Conservation (phyloP, 345 rosid genomes). For the Lenwebbia sp. region DNA sequence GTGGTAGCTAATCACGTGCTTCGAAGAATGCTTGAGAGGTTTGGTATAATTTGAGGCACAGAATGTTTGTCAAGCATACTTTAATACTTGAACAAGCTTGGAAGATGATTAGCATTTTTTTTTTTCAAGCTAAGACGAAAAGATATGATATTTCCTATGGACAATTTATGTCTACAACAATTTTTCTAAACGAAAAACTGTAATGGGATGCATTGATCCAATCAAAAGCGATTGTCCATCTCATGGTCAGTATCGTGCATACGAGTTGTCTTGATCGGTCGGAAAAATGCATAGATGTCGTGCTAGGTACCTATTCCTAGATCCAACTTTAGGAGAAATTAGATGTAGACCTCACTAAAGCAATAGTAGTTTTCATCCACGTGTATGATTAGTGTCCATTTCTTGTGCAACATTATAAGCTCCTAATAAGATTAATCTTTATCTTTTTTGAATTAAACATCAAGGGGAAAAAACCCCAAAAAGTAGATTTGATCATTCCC, state of each 20-base stretch:
- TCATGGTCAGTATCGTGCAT: not conserved
- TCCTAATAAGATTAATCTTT: not conserved
- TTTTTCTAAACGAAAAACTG: not conserved
- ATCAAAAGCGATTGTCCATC: not conserved
- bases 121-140: not conserved
- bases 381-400: not conserved
- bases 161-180: not conserved
- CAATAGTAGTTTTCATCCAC: not conserved
- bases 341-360: not conserved
- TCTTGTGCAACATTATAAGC: not conserved
- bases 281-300: not conserved
- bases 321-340: not conserved
- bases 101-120: not conserved
- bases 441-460: too few relatives aligned
- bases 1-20: not conserved
- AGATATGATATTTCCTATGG: not conserved
- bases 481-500: not conserved
- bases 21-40: not conserved
- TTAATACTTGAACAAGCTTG: not conserved
- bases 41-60: not conserved
- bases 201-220: not conserved
- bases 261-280: not conserved
- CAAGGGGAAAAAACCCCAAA: not conserved
- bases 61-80: not conserved
- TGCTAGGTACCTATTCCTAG: not conserved